Evolutionary conservation across 306 rosid species (phyloP), one percentile per base, ranked within the genome.

Genomic region (Hippophae rhamnoides): DNA sequence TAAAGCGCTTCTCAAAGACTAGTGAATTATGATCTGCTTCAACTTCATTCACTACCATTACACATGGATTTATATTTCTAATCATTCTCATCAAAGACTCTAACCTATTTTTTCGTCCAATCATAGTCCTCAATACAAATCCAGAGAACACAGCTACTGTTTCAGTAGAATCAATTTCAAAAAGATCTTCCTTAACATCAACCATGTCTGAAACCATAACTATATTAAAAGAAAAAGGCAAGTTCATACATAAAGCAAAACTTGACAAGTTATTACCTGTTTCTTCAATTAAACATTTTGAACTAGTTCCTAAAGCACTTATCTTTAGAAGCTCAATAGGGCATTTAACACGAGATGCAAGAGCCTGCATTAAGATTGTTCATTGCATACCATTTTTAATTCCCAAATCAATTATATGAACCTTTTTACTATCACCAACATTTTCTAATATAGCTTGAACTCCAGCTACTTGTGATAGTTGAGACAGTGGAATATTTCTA

Each of bases 21-120:
- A 47, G 74, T 0, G 87, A 78, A 18, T 83, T 81, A 57, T 78
- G 85, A 53, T 78, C 83, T 12, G 85, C 85, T 23, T 83, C 95
- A 13, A 72, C 43, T 61, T 86, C 87, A 1, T 52, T 13, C 3
- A 83, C 72, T 43, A 81, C 85, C 80, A 83, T 70, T 1, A 81
- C 68, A 18, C 18, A 18, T 18, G 18, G 18, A 18, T 18, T 18
- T 18, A 18, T 18, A 18, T 18, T 18, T 18, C 68, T 58, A 38
- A 83, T 52, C 23, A 70, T 80, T 54, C 60, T 72, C 82, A 83
- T 86, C 13, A 76, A 2, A 18, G 66, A 31, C 71, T 78, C 87
- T 10, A 78, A 67, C 14, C 56, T 72, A 11, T 75, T 63, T 4
- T 82, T 60, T 31, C 47, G 56, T 25, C 47, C 31, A 56, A 83